These are phyloP conservation scores for Cairneyella variabilis DNA, from an alignment of 495 filamentous ascomycete species.

Conservation along the genomic window DNA sequence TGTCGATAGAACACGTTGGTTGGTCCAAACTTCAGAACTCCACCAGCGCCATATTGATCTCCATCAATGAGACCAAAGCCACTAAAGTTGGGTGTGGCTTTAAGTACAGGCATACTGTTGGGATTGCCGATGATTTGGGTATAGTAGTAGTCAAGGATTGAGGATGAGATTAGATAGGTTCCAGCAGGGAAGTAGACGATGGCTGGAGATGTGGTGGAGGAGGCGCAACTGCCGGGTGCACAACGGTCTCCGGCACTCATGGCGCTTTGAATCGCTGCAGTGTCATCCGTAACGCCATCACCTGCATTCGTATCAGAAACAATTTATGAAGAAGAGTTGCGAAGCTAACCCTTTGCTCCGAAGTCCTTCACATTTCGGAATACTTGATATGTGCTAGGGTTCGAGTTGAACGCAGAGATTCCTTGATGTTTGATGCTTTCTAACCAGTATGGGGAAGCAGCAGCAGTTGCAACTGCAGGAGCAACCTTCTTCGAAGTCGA, in stretches of 20 bases:
- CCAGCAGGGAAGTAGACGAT: constrained; percentile 36
- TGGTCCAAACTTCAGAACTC: constrained; percentile 46
- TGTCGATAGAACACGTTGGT: constrained; percentile 81
- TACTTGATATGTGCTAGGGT: constrained; percentile 18
- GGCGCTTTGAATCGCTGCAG: constrained; percentile 62
- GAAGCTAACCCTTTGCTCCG: constrained; percentile 21
- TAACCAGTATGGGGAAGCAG: constrained; percentile 28
- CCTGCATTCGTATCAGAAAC: constrained; percentile 44
- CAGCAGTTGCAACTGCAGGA: neutral
- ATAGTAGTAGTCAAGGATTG: constrained; percentile 61
- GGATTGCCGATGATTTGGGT: constrained; percentile 69
- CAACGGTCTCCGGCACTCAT: constrained; percentile 52
- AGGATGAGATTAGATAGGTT: constrained; percentile 54
- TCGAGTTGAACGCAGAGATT: constrained; percentile 26
- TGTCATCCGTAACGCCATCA: constrained; percentile 70
- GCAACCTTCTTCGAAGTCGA: neutral
- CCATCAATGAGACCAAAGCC: constrained; percentile 75
- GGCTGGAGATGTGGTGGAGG: constrained; percentile 42
- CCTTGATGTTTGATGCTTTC: constrained; percentile 28
- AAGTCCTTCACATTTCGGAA: constrained; percentile 27
- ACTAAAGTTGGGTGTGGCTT: constrained; percentile 59
- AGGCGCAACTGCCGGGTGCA: constrained; percentile 32
- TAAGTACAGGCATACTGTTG: constrained; percentile 58
- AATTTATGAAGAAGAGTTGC: constrained; percentile 41
- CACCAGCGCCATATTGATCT: constrained; percentile 56